Conservation (phyloP, 352 stramenopile genomes). For the Lagenidium giganteum region DNA sequence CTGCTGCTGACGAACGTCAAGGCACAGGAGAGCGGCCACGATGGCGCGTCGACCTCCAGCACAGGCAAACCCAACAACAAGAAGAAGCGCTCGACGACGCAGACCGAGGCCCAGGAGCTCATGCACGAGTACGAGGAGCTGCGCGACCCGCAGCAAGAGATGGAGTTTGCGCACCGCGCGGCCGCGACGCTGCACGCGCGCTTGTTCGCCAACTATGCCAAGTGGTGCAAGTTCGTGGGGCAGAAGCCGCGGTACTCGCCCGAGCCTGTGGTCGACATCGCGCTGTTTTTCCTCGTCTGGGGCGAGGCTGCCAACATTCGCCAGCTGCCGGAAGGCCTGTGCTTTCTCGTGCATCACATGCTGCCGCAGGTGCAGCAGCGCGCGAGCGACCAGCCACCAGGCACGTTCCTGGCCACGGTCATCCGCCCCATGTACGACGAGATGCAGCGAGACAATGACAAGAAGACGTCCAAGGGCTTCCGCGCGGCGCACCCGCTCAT, state of each 20-base stretch:
- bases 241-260: slow-evolving; percentile 73
- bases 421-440: slow-evolving; percentile 82
- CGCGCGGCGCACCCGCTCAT: slow-evolving; percentile 70
- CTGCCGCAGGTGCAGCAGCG: slow-evolving; percentile 60
- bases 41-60: no score
- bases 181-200: slow-evolving; percentile 70
- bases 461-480: slow-evolving; percentile 78
- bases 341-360: slow-evolving; percentile 78
- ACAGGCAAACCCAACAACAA: no score
- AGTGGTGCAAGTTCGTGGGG: slow-evolving; percentile 86
- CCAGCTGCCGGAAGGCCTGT: slow-evolving; percentile 72
- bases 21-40: slow-evolving; percentile 20
- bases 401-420: slow-evolving; percentile 61
- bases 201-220: slow-evolving; percentile 82
- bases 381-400: slow-evolving; percentile 47
- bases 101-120: no score
- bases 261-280: slow-evolving; percentile 73
- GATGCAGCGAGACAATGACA: slow-evolving; percentile 84
- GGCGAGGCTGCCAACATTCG: slow-evolving; percentile 83
- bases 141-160: slow-evolving; percentile 58
- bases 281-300: slow-evolving; percentile 84
- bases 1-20: slow-evolving; percentile 41
- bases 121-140: no score
- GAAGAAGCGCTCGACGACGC: no score
- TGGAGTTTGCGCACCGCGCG: slow-evolving; percentile 70